These are phyloP conservation scores for Nothopassalora personata DNA, from an alignment of 2,329 filamentous ascomycete species.

Conservation along the genomic window DNA sequence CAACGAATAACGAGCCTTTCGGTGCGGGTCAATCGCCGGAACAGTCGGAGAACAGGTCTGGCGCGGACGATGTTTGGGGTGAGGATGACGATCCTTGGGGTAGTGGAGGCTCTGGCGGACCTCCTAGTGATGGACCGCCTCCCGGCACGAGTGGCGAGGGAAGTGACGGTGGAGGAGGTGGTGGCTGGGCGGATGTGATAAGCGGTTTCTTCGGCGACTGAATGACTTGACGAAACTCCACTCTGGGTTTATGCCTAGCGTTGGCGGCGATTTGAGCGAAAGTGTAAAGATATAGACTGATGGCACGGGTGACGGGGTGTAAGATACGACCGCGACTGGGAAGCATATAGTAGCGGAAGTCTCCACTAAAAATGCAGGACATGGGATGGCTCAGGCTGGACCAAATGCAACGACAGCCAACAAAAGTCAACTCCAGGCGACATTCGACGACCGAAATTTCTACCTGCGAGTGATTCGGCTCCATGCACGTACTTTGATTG, in stretches of 20 bases:
- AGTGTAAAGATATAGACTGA: not conserved
- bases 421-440: not conserved
- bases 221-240: not conserved
- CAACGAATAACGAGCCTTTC: constrained; percentile 29
- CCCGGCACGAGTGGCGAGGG: constrained; percentile 27
- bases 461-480: no score
- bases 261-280: not conserved
- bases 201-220: constrained; percentile 17
- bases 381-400: not conserved
- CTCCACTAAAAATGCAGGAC: not conserved
- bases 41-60: constrained; percentile 13
- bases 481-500: no score
- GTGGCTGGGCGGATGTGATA: constrained; percentile 15
- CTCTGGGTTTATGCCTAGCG: not conserved
- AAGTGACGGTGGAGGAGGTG: constrained; percentile 14
- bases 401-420: not conserved
- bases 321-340: not conserved
- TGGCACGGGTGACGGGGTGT: not conserved
- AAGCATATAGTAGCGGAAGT: not conserved
- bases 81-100: constrained; percentile 29
- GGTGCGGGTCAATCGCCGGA: constrained; percentile 7
- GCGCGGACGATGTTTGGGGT: constrained; percentile 25
- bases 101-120: constrained; percentile 19
- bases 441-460: not conserved
- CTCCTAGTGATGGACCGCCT: constrained; percentile 30